These are phyloP conservation scores for Pseudevernia furfuracea DNA, from an alignment of 495 filamentous ascomycete genomes.

Conservation along the genomic window DNA sequence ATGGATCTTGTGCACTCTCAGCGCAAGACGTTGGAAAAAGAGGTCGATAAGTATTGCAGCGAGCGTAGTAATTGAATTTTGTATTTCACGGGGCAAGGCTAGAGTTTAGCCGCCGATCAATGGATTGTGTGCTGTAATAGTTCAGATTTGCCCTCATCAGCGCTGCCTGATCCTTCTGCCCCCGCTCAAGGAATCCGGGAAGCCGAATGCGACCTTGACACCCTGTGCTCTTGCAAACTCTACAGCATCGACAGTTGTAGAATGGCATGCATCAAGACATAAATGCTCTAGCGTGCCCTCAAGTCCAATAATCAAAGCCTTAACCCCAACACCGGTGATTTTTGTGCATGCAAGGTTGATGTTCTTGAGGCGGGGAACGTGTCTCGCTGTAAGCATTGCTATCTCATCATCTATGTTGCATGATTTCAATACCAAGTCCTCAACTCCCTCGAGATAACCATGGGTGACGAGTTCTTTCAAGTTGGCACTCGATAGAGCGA, in stretches of 20 bases:
- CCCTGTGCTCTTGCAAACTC: constrained; percentile 28
- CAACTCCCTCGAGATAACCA: constrained; percentile 13
- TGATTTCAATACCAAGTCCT: constrained; percentile 18
- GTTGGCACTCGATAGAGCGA: no score
- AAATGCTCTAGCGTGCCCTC: constrained; percentile 24
- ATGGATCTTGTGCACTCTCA: constrained; percentile 66
- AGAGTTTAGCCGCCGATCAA: background rate
- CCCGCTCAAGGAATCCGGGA: constrained; percentile 6
- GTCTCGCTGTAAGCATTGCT: constrained; percentile 1
- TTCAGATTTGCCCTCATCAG: background rate
- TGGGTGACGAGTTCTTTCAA: background rate
- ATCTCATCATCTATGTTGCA: constrained; percentile 16
- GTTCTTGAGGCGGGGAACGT: constrained; percentile 11
- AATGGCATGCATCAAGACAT: constrained; percentile 25
- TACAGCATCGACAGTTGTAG: constrained; percentile 29
- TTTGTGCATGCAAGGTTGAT: constrained; percentile 23
- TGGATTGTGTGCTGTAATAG: background rate
- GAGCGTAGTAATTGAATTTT: constrained; percentile 50
- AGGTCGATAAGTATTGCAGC: constrained; percentile 73
- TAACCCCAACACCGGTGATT: constrained; percentile 32
- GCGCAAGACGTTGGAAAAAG: constrained; percentile 59
- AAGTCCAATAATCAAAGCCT: constrained; percentile 20
- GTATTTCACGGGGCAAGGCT: background rate
- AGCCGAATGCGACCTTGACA: constrained; percentile 22
- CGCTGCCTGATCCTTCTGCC: constrained; percentile 14